These are phyloP conservation scores for Astraeus odoratus DNA, from an alignment of 768 basidiomycete species.

Conservation along the genomic window DNA sequence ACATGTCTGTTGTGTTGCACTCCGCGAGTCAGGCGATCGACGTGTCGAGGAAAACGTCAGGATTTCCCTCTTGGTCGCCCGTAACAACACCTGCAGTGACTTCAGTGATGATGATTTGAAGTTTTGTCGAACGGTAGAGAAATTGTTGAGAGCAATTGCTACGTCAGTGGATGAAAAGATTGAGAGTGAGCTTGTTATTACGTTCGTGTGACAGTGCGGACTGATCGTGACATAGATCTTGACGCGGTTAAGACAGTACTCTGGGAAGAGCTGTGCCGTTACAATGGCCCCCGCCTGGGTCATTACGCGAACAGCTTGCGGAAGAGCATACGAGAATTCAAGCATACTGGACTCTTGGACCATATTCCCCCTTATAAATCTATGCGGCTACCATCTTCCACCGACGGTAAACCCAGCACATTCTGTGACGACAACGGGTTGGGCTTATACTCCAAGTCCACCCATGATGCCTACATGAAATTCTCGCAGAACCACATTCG, in stretches of 20 bases:
- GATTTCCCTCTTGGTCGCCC: not conserved
- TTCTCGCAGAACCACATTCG: not conserved
- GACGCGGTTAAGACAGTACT: not conserved
- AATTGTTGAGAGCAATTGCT: not conserved
- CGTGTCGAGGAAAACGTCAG: not conserved
- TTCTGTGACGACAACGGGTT: not conserved
- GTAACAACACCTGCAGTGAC: not conserved
- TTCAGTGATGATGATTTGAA: not conserved
- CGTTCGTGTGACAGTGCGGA: not conserved
- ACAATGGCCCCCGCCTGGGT: not conserved
- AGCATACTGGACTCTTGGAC: not conserved
- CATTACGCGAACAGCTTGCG: not conserved
- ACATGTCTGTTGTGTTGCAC: not conserved
- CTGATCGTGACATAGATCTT: not conserved
- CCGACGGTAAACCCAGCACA: not conserved
- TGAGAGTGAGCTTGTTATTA: not conserved
- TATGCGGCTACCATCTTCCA: not conserved
- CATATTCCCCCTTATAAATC: not conserved
- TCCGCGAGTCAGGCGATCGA: not conserved
- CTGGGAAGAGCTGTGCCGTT: not conserved
- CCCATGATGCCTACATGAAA: constrained; percentile 1
- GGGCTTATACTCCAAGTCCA: not conserved
- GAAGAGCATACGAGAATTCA: not conserved
- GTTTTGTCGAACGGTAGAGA: not conserved
- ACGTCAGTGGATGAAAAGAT: not conserved